Percentiles rank a stretch among this genome's conserved stretches.
phyloP scores from a whole-genome alignment of 306 rosid species.

The Cercis canadensis region DNA sequence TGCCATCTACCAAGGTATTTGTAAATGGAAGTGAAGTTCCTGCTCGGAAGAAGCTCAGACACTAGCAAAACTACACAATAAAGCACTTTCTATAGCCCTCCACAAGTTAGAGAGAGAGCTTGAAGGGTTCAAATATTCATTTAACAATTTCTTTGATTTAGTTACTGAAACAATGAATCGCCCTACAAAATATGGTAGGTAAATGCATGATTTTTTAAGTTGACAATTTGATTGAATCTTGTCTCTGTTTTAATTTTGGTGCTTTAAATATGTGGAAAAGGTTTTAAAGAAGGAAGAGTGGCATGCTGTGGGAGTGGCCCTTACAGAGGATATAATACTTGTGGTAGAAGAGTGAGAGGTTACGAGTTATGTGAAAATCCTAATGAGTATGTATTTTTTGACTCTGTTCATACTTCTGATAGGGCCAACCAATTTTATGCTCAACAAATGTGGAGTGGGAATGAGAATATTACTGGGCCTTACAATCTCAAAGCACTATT shows the following conservation, averaged over 20 bases:
- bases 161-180: conserved; percentile 10
- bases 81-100: conserved; percentile 34
- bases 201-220: background rate
- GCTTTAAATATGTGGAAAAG: conserved; percentile 17
- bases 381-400: conserved; percentile 52
- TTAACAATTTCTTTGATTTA: too few relatives aligned
- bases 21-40: conserved; percentile 1
- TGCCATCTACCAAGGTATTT: conserved; percentile 9
- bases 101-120: conserved; percentile 12
- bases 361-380: conserved; percentile 48
- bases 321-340: conserved; percentile 55
- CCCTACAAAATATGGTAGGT: conserved; percentile 45
- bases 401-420: conserved; percentile 53
- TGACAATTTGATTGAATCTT: too few relatives aligned
- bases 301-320: conserved; percentile 73
- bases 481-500: conserved; percentile 46
- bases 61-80: conserved; percentile 32
- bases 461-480: conserved; percentile 21
- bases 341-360: conserved; percentile 58
- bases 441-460: conserved; percentile 46
- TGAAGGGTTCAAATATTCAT: conserved; percentile 45
- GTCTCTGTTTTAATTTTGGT: background rate
- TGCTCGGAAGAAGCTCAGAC: conserved; percentile 5
- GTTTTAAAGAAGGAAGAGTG: conserved; percentile 50
- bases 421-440: conserved; percentile 42